Evolutionary conservation across 495 filamentous ascomycete species (phyloP), one percentile per base, ranked within the genome.

Genomic region (Bacidia gigantensis): DNA sequence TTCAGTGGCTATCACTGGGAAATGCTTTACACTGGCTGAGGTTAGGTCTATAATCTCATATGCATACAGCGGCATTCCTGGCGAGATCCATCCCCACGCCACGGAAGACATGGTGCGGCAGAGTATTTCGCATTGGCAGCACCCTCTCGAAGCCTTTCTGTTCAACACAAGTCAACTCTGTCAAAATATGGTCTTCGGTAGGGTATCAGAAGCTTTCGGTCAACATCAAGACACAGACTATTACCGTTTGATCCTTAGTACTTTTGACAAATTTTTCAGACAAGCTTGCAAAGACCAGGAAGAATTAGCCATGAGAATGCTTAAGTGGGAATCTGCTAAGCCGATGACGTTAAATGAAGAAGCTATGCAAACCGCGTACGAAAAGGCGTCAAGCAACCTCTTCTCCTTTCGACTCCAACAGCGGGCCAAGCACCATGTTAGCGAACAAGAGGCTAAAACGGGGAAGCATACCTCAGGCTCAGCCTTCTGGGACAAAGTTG

Each of bases 41-140:
- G 64, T 74, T 0, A 57, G 64, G 0, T 54, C 56, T 0, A 64
- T 71, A 25, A 65, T 68, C 11, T 62, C 67, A 44, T 63, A 72
- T n/a, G 65, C 63, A 0, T 66, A 68, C 20, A 58, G 56, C 2
- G 67, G 69, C 0, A 59, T 72, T 0, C 69, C 69, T 0, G 64
- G 69, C 18, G 65, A 70, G 18, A 64, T 64, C 3, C 64, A 73
- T 25, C 70, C 73, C 0, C 67, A 67, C 1, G 70, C 71, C 0
- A 68, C 68, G 3, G 68, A 73, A 17, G 60, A 52, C 0, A 62
- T 76, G 52, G 65, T 71, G 17, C 44, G 56, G n/a, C 21, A 58
- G 11, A 72, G 66, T 25, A 61, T 73, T 3, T 49, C 55, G 1
- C 67, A 72, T 20, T 76, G 73, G 73, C 38, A 58, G 1, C 49